Conservation (phyloP, 2,329 filamentous ascomycete genomes). For the Beauveria brongniartii region DNA sequence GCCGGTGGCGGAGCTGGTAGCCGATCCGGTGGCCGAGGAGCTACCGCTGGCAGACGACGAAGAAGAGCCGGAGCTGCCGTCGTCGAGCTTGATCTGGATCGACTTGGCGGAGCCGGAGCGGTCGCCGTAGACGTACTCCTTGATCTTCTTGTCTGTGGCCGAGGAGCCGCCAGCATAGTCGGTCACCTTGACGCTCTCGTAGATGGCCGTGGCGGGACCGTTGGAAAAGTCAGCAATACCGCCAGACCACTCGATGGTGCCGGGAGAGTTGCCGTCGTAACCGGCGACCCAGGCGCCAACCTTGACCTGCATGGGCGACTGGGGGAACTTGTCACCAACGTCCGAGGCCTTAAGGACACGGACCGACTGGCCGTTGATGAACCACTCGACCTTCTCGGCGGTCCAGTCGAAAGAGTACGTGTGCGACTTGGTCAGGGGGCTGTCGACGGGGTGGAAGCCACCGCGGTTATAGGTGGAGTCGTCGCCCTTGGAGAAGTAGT, state of each 20-base stretch:
- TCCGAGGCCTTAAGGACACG: conserved; percentile 54
- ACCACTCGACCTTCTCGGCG: conserved; percentile 54
- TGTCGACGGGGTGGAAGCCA: conserved; percentile 49
- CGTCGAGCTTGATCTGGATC: conserved; percentile 36
- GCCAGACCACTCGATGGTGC: conserved; percentile 66
- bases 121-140: conserved; percentile 45
- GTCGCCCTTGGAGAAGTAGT: conserved; percentile 75
- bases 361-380: conserved; percentile 51
- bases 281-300: conserved; percentile 61
- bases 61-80: conserved; percentile 22
- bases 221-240: conserved; percentile 50
- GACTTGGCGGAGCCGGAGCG: conserved; percentile 39
- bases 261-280: conserved; percentile 49
- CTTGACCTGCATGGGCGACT: conserved; percentile 66
- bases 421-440: conserved; percentile 53
- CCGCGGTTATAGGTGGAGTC: conserved; percentile 64
- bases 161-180: conserved; percentile 46
- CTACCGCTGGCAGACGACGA: conserved; percentile 21
- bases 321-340: conserved; percentile 52
- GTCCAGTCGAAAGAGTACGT: conserved; percentile 66
- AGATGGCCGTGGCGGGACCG: conserved; percentile 47
- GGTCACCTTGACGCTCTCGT: conserved; percentile 46
- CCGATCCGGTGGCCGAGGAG: not conserved
- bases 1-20: conserved; percentile 10
- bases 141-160: conserved; percentile 30